Base-by-base conservation (phyloP, 1,284 basidiomycete genomes). In the Sutorius eximius region DNA sequence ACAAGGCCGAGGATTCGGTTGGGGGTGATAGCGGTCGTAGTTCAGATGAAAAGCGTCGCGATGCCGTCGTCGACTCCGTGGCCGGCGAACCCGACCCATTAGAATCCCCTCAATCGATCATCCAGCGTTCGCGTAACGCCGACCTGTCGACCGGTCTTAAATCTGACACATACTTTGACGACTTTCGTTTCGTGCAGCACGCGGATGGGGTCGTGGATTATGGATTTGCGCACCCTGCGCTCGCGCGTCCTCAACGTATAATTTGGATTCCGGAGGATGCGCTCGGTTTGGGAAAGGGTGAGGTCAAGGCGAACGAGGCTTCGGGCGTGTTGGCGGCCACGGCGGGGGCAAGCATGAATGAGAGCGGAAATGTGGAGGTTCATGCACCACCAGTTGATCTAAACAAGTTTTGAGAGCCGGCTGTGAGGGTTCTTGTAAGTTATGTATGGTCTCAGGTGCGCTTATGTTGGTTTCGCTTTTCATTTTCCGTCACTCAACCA, bases 181-280 rank as follows among this genome's bases (percentile, higher is more conserved):
- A 70, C 34, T 41, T 52, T 24, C 50, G 40, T 49, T 71, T 72
- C 45, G 40, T 57, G 24, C 58, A 32, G 30, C 41, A 51, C 27
- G 5, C 45, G 1, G 64, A 63, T 18, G 59, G 65, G 30, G 42
- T 47, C 18, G 43, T 69, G 22, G 74, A 79, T 37, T 83, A 82
- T 59, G 82, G 82, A 41, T 96, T 95, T 73, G 85, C 88, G 51
- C 93, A 93, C 63, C 93, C 92, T 15, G 91, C 90, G 11, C 77
- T 84, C 12, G 84, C 86, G 49, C 80, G 86, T 49, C 83, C 86
- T 42, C 89, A 93, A 71, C 78, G 83, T 54, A 76, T 83, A 11
- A 75, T 97, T 37, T 97, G 95, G 94, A 72, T 96, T 49, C 90
- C 93, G 13, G 92, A 95, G 64, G 69, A 77, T 43, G 74, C 89